Conservation (phyloP, 768 basidiomycete genomes). For the Lyophyllum semitale region DNA sequence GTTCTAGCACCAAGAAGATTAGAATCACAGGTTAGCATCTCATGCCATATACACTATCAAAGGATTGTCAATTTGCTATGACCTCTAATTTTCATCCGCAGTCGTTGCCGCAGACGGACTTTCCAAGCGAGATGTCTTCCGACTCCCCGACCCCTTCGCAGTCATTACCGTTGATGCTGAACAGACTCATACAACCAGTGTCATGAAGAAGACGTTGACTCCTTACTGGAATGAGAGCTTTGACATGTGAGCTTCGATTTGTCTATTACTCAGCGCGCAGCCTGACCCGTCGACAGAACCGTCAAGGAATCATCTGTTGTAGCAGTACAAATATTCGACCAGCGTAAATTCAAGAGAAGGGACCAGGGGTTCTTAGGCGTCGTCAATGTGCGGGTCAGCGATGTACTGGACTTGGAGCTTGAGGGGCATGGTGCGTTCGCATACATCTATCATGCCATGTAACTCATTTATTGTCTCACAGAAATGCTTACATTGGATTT, state of each 20-base stretch:
- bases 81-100: conserved; percentile 30
- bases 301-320: conserved; percentile 98
- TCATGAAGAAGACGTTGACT: conserved; percentile 94
- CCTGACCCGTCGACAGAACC: conserved; percentile 49
- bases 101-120: conserved; percentile 95
- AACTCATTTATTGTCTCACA: conserved; percentile 29
- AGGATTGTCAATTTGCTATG: background rate
- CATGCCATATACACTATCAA: background rate
- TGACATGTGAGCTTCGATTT: conserved; percentile 71
- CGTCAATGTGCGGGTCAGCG: conserved; percentile 90
- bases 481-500: conserved; percentile 97
- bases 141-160: conserved; percentile 96
- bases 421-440: conserved; percentile 85
- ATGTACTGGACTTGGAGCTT: conserved; percentile 88
- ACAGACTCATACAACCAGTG: conserved; percentile 95
- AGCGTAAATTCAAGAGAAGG: conserved; percentile 97
- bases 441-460: background rate
- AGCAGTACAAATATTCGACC: conserved; percentile 98
- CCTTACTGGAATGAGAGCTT: conserved; percentile 99
- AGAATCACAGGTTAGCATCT: conserved; percentile 66
- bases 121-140: conserved; percentile 93
- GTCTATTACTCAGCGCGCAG: conserved; percentile 1
- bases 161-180: conserved; percentile 98
- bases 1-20: conserved; percentile 67
- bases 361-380: conserved; percentile 99